Base-by-base conservation (phyloP, 495 filamentous ascomycete species). In the Aspergillus ostianus region DNA sequence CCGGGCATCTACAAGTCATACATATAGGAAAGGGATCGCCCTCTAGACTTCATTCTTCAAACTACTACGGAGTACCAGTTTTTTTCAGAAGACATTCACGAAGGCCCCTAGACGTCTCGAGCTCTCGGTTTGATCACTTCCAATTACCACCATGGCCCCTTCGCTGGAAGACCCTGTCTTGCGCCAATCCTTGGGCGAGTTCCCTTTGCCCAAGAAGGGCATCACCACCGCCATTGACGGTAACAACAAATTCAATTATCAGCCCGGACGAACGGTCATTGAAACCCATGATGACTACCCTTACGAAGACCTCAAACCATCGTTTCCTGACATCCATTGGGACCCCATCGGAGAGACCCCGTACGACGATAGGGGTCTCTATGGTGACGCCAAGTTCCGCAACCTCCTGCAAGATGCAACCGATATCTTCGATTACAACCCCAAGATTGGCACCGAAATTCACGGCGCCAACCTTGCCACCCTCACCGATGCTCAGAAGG, bases 361-460 rank as follows among this genome's bases (percentile, higher is more conserved):
- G 0, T 84, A 86, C 58, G 59, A 75, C 15, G 85, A 87, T 64
- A 82, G 80, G 63, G 85, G 82, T 10, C 68, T 82, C 46, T 70
- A 78, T 9, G 83, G 85, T 41, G 77, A 86, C 57, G 77, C 82
- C 6, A 68, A 80, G 18, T 86, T 85, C 70, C 69, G 73, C 41
- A 77, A 82, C 55, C 71, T 85, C 20, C 72, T 84, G 47, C 69
- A 65, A 48, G 73, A 77, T 29, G 82, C 82, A 23, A 81, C 79
- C 0, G 76, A 79, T 36, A 75, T 87, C 26, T 81, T 83, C 65
- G 84, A 88, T 64, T 81, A 85, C 58, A 89, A 81, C 6, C 87
- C 87, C 17, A 84, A 86, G 49, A 85, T 90, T 60, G 87, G 90
- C 55, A 91, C 88, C 0, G 89, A 92, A 65, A 74, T 93, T 59